phyloP scores from a whole-genome alignment of 2,329 filamentous ascomycete species.

The Penicillium griseofulvum region DNA sequence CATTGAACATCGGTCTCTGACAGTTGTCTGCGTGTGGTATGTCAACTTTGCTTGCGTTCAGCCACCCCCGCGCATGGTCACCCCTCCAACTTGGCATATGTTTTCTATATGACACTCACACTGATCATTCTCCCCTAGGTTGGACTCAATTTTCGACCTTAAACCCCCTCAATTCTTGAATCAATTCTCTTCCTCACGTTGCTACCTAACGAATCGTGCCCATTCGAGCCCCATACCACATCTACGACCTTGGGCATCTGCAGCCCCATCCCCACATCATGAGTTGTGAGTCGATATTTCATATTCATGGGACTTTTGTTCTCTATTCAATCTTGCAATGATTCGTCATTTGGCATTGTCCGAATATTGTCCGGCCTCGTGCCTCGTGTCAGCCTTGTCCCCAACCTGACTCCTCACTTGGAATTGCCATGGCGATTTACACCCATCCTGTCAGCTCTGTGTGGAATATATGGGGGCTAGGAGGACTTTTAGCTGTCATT shows the following conservation, averaged over 20 bases:
- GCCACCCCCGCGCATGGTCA: constrained; percentile 9
- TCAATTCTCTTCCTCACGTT: background rate
- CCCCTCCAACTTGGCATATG: constrained; percentile 4
- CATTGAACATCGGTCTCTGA: background rate
- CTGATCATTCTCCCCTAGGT: constrained; percentile 1
- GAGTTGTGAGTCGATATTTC: constrained; percentile 26
- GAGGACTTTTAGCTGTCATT: background rate
- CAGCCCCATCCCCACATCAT: constrained; percentile 23
- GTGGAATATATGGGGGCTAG: constrained; percentile 9
- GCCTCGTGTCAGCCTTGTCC: constrained; percentile 7
- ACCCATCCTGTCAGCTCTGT: constrained; percentile 7
- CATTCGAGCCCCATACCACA: constrained; percentile 14
- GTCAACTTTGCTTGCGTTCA: background rate
- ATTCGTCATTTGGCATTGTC: background rate
- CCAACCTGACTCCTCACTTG: constrained; percentile 2
- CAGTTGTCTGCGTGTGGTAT: background rate
- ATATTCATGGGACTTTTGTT: constrained; percentile 7
- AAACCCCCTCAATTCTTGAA: background rate
- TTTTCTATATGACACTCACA: background rate
- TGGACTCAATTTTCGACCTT: background rate
- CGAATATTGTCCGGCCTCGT: background rate
- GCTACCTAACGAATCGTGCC: constrained; percentile 19
- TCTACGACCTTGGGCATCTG: constrained; percentile 8
- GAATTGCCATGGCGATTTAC: constrained; percentile 6
- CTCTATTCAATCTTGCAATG: background rate